Evolutionary conservation across 768 basidiomycete species (phyloP), one percentile per base, ranked within the genome.

Genomic region (Pleurotus sapidus): DNA sequence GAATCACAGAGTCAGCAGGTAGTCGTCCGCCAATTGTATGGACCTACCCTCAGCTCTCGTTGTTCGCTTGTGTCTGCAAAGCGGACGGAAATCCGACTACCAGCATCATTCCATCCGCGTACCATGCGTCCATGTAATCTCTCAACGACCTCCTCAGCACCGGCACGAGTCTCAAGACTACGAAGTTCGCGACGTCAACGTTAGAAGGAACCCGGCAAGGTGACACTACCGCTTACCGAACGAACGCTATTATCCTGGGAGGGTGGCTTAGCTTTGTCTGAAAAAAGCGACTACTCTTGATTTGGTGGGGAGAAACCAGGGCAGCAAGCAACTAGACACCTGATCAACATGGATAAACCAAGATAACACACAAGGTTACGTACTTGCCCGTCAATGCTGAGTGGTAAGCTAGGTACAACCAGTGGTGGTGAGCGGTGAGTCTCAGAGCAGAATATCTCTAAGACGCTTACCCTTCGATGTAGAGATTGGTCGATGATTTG

Each of bases 11-110:
- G 55, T 27, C 45, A 43, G 42, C 9, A 27, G 39, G 55, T 48
- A 24, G 40, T 15, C 45, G 30, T 46, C n/a, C 34, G 54, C 17
- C 38, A 39, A 14, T 58, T 34, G n/a, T 24, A 59, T n/a, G 58
- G 53, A 79, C 86, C 37, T 51, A 89, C 89, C 64, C 90, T 75
- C 45, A 92, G 72, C 63, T 92, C 89, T 55, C 90, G 72, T 67
- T 92, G 89, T 64, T 91, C 90, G 9, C 79, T 74, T 7, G 86
- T 89, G 65, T 92, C 89, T 12, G 89, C 89, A 64, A 91, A 91
- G 38, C 90, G 77, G 15, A 91, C 90, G 4, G 87, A 88, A 56
- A 92, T 89, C 49, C 90, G 72, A 65, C 88, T 86, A 14, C 89
- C 89, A 9, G 82, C 68, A 59, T 92, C 90, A 59, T 89, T 82